A percentile compares a stretch with the other conserved stretches of the same genome.
These are phyloP conservation scores for Pholiota molesta DNA, from an alignment of 768 basidiomycete species.

Conservation along the genomic window DNA sequence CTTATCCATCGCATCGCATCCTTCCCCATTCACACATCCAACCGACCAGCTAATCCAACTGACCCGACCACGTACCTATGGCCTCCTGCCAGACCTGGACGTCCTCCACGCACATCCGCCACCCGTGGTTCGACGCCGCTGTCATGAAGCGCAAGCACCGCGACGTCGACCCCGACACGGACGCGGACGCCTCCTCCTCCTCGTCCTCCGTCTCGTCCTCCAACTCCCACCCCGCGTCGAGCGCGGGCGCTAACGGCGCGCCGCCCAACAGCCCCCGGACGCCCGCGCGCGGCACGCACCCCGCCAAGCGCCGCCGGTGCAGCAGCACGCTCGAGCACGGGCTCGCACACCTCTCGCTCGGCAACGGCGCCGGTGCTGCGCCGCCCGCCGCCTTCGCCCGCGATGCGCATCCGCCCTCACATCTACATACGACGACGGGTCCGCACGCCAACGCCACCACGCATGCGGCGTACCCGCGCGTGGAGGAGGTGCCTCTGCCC, in stretches of 20 bases:
- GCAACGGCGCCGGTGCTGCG: constrained; percentile 4
- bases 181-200: constrained; percentile 1
- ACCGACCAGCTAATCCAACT: not conserved
- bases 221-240: not conserved
- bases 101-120: constrained; percentile 32
- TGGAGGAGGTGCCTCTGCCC: not conserved
- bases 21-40: not conserved
- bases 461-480: not conserved
- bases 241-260: not conserved
- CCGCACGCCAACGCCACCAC: not conserved
- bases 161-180: constrained; percentile 24
- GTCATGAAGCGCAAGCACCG: constrained; percentile 45
- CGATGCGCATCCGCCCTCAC: not conserved
- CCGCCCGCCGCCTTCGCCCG: not conserved
- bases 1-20: not conserved
- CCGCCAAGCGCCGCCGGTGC: constrained; percentile 51
- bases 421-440: not conserved
- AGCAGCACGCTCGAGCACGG: constrained; percentile 54
- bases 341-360: constrained; percentile 50
- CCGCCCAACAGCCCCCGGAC: constrained; percentile 14
- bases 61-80: constrained; percentile 2
- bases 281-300: constrained; percentile 19
- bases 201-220: not conserved
- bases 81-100: constrained; percentile 28
- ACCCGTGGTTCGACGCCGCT: constrained; percentile 46